Conservation (phyloP, 352 stramenopile genomes). For the Globisporangium mamillatum region DNA sequence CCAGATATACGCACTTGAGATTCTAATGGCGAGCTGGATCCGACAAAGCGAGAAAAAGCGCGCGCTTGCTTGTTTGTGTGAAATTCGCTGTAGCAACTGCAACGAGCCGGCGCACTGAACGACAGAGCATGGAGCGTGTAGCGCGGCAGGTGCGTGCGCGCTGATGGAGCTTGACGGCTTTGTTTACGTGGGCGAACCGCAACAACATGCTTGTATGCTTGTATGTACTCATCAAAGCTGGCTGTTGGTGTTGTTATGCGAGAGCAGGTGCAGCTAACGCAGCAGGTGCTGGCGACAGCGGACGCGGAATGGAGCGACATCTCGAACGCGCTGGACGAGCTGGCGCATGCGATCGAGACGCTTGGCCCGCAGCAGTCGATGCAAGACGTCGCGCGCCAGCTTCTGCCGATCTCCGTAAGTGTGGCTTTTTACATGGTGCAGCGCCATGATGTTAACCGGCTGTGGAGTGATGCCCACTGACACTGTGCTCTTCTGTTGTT, state of each 20-base stretch:
- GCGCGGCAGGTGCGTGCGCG: constrained; percentile 17
- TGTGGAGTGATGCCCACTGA: neutral
- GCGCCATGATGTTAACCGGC: neutral
- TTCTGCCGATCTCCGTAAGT: constrained; percentile 50
- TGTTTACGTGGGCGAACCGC: neutral
- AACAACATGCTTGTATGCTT: too few species aligned
- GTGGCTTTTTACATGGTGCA: neutral
- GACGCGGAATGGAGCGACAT: constrained; percentile 43
- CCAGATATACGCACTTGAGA: too few species aligned
- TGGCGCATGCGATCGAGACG: constrained; percentile 46
- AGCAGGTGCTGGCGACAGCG: constrained; percentile 27
- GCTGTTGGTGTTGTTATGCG: constrained; percentile 11
- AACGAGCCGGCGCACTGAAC: neutral
- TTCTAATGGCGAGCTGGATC: too few species aligned
- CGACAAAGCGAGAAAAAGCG: too few species aligned
- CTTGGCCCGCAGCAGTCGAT: constrained; percentile 22
- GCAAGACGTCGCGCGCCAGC: constrained; percentile 31
- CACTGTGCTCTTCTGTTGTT: constrained; percentile 1
- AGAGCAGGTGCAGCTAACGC: constrained; percentile 37
- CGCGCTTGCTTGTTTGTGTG: too few species aligned
- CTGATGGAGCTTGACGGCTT: too few species aligned
- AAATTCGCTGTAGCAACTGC: neutral
- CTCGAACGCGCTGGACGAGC: constrained; percentile 35
- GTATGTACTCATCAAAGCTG: neutral
- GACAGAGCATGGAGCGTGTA: constrained; percentile 19